A percentile compares a stretch with the other conserved stretches of the same genome.
Evolutionary conservation across 75 land plant genomes (phyloP).

Genomic region (Selaginella moellendorffii): DNA sequence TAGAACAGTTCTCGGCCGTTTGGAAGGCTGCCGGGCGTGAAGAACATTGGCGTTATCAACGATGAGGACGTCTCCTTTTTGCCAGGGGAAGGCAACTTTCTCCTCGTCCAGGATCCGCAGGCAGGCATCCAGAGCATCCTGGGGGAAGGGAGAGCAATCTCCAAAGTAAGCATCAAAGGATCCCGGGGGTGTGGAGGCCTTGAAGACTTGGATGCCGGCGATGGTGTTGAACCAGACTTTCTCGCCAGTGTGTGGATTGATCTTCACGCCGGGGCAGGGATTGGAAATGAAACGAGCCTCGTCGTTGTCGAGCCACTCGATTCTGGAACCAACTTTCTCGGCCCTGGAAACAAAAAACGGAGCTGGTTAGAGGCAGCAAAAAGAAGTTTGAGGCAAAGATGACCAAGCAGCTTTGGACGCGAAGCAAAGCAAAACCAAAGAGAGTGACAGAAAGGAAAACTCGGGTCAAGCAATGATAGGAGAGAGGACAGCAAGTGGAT

Average conservation of each 20-base stretch:
- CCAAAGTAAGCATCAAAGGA: conserved; percentile 6
- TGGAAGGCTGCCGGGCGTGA: conserved; percentile 6
- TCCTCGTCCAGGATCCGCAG: not conserved
- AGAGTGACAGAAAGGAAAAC: too few species aligned
- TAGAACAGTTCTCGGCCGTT: not conserved
- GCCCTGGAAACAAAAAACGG: too few species aligned
- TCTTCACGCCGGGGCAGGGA: conserved; percentile 77
- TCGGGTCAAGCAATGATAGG: too few species aligned
- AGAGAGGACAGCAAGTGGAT: too few species aligned
- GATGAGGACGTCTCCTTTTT: conserved; percentile 5
- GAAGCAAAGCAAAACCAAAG: too few species aligned
- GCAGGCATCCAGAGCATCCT: not conserved
- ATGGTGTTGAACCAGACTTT: conserved; percentile 99
- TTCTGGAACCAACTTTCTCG: conserved; percentile 53
- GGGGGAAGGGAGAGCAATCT: conserved; percentile 1
- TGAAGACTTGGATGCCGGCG: conserved; percentile 26
- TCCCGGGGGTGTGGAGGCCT: not conserved
- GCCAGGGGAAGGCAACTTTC: conserved; percentile 3
- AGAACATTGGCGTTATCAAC: conserved; percentile 5
- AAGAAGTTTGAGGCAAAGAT: too few species aligned
- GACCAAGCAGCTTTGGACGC: too few species aligned
- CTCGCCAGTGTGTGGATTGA: conserved; percentile 46
- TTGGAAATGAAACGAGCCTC: conserved; percentile 73
- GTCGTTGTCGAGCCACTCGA: conserved; percentile 68
- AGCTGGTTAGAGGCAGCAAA: too few species aligned